A percentile compares a stretch with the other conserved stretches of the same genome.
Conservation (phyloP, 148 eudicot species). For the Linanthus parryae region DNA sequence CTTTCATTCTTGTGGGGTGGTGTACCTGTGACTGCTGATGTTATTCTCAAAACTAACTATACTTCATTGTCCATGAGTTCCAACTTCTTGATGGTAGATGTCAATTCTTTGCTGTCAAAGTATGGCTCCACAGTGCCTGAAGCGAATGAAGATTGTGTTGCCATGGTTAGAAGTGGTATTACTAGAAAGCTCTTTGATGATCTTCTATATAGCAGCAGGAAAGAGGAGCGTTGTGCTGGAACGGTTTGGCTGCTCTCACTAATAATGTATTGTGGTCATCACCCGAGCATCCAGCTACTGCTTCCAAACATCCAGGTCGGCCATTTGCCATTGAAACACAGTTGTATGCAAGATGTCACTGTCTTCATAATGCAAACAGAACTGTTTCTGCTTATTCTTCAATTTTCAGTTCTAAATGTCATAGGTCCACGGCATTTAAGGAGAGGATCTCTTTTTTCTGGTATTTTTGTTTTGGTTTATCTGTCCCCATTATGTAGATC, state of each 20-base stretch:
- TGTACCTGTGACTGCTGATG: conserved; percentile 87
- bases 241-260: conserved; percentile 90
- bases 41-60: conserved; percentile 79
- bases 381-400: too few species aligned
- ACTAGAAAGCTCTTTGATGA: conserved; percentile 82
- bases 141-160: conserved; percentile 38
- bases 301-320: conserved; percentile 97
- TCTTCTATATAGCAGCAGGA: conserved; percentile 77
- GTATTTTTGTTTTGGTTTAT: too few species aligned
- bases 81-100: conserved; percentile 68
- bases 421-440: too few species aligned
- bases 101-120: conserved; percentile 46
- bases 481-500: too few species aligned
- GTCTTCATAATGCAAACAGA: too few species aligned
- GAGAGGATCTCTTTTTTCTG: too few species aligned
- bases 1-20: conserved; percentile 93
- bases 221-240: conserved; percentile 97
- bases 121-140: conserved; percentile 31
- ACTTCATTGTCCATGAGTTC: conserved; percentile 85
- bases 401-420: too few species aligned
- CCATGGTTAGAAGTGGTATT: conserved; percentile 53
- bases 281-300: conserved; percentile 64
- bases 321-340: too few species aligned
- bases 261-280: conserved; percentile 86
- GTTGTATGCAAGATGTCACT: too few species aligned